Conservation (phyloP, 1,139 yeast species). For the Nakaseomyces kungkrabaensis region DNA sequence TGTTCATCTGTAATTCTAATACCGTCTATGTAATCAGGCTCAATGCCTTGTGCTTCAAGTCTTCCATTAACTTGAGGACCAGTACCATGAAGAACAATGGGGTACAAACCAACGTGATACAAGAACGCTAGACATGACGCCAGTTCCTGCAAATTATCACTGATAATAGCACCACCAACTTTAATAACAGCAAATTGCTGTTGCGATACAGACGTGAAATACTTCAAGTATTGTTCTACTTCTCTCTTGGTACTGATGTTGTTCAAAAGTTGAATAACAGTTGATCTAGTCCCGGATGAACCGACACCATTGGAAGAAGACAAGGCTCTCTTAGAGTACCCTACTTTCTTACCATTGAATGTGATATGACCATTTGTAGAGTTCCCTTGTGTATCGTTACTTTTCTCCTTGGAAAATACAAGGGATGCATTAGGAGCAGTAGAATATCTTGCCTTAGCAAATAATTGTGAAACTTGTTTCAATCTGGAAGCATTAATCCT, state of each 20-base stretch:
- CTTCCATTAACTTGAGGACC: constrained; percentile 97
- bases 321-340: constrained; percentile 19
- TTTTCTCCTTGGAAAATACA: not conserved
- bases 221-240: constrained; percentile 92
- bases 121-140: constrained; percentile 93
- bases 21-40: constrained; percentile 93
- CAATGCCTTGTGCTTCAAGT: constrained; percentile 88
- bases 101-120: constrained; percentile 94
- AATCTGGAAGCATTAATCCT: not conserved
- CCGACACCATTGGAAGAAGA: constrained; percentile 24
- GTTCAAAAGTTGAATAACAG: constrained; percentile 87
- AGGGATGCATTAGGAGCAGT: not conserved
- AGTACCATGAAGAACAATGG: constrained; percentile 94
- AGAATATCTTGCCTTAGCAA: not conserved
- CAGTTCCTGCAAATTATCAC: constrained; percentile 83
- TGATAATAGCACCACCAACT: constrained; percentile 98
- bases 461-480: not conserved
- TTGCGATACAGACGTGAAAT: constrained; percentile 88
- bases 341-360: constrained; percentile 15
- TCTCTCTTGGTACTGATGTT: constrained; percentile 96
- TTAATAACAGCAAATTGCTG: constrained; percentile 98
- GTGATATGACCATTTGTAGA: not conserved
- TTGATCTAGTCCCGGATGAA: constrained; percentile 56
- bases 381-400: not conserved
- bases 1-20: constrained; percentile 90